A percentile compares a stretch with the other conserved stretches of the same genome.
Evolutionary conservation across 129 eudicot genomes (phyloP).

Genomic region (Artemisia annua): DNA sequence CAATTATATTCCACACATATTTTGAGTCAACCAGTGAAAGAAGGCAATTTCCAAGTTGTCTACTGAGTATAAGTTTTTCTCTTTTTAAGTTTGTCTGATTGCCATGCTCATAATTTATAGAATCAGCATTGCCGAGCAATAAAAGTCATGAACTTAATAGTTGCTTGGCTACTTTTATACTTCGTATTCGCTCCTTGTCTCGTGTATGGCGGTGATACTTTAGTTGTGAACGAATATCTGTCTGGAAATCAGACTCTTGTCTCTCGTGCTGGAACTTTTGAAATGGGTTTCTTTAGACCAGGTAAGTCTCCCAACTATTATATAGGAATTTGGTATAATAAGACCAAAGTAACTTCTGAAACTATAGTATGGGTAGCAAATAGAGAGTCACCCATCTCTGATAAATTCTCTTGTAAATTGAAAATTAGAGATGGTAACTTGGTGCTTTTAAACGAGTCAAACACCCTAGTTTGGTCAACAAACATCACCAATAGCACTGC

Average conservation of each 20-base stretch:
- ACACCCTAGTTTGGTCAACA: slow-evolving; percentile 51
- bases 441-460: slow-evolving; percentile 37
- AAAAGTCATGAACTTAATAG: slow-evolving; percentile 10
- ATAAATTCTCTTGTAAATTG: slow-evolving; percentile 32
- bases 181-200: not conserved
- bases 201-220: slow-evolving; percentile 29
- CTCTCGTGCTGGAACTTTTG: slow-evolving; percentile 14
- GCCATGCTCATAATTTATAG: not conserved
- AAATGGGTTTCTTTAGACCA: slow-evolving; percentile 48
- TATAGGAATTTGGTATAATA: slow-evolving; percentile 56
- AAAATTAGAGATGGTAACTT: slow-evolving; percentile 43
- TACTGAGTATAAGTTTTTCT: not conserved
- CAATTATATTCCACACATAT: not conserved
- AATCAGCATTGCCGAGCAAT: not conserved
- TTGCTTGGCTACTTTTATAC: not conserved
- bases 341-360: not conserved
- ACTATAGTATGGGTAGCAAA: slow-evolving; percentile 60
- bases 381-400: slow-evolving; percentile 43
- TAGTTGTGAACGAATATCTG: slow-evolving; percentile 27
- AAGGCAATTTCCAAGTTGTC: not conserved
- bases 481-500: slow-evolving; percentile 17
- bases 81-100: not conserved
- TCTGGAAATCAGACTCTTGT: slow-evolving; percentile 40
- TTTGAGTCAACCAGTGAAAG: not conserved
- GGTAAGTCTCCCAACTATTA: slow-evolving; percentile 46